A percentile compares a stretch with the other conserved stretches of the same genome.
Conservation (phyloP, 305 asterid species). For the Rubia peregrina region DNA sequence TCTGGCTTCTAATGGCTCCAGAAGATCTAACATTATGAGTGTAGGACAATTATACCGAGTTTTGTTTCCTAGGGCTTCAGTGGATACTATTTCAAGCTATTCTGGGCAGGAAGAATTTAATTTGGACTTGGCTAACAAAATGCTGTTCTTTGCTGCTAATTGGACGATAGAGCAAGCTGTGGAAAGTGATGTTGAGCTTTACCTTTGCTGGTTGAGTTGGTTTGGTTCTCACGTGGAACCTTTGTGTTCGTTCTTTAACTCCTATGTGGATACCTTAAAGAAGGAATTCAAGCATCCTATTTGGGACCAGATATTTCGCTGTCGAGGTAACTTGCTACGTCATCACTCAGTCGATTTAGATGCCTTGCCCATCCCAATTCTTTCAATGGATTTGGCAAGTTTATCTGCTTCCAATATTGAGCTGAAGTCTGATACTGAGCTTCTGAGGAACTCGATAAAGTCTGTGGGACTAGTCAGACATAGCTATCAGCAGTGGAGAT, state of each 20-base stretch:
- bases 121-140: slow-evolving; percentile 41
- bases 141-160: slow-evolving; percentile 66
- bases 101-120: slow-evolving; percentile 28
- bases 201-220: slow-evolving; percentile 72
- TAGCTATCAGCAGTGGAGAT: slow-evolving; percentile 74
- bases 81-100: slow-evolving; percentile 22
- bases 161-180: slow-evolving; percentile 90
- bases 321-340: slow-evolving; percentile 39
- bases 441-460: slow-evolving; percentile 42
- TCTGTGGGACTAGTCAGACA: slow-evolving; percentile 52
- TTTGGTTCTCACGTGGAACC: slow-evolving; percentile 51
- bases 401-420: slow-evolving; percentile 29
- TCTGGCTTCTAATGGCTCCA: slow-evolving; percentile 26
- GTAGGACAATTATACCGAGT: slow-evolving; percentile 30
- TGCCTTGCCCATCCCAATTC: slow-evolving; percentile 36
- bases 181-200: slow-evolving; percentile 58
- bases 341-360: slow-evolving; percentile 24
- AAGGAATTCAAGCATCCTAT: slow-evolving; percentile 62
- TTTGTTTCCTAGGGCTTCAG: slow-evolving; percentile 41
- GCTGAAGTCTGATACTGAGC: slow-evolving; percentile 29
- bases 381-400: slow-evolving; percentile 45
- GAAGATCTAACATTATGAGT: slow-evolving; percentile 44
- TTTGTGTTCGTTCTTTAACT: slow-evolving; percentile 38
- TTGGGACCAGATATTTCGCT: slow-evolving; percentile 51
- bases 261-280: slow-evolving; percentile 42